Evolutionary conservation across 1,139 yeast genomes (phyloP), one percentile per base, ranked within the genome.

Genomic region (Kodamaea fungicola): DNA sequence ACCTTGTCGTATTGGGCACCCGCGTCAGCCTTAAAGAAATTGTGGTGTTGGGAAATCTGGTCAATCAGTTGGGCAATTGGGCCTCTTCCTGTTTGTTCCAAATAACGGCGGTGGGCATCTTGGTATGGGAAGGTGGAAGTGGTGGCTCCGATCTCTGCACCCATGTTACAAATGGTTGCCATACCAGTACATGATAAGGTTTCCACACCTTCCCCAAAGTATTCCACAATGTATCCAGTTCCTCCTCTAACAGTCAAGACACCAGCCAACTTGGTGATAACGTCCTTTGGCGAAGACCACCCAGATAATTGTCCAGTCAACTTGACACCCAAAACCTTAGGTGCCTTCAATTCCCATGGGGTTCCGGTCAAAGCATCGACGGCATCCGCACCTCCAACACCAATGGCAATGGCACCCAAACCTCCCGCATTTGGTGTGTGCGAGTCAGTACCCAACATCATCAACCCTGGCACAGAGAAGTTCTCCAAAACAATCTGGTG

Each of bases 101-200:
- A 75, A 64, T 90, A 92, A 45, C 89, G 74, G 51, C 73, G 75
- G 70, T 87, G 95, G 30, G 96, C 88, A 39, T 82, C 83, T 58
- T 87, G 92, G 77, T 81, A 89, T 40, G 98, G 98, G 87, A 92
- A 92, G 38, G 90, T 77, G 8, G 97, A 89, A 29, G 98, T 92
- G 25, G 98, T 92, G 27, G 97, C 97, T 59, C 98, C 98, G 44
- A 92, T 87, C 67, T 92, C 98, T 39, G 98, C 98, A 57, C 98
- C 98, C 98, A 92, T 92, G 65, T 92, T 92, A 75, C 97, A 90
- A 55, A 92, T 90, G 41, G 98, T 92, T 37, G 95, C 98, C 98
- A 92, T 92, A 68, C 98, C 98, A 12, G 98, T 92, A 67, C 96
- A 88, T 24, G 95, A 83, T 45, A 92, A 74, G 27, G 82, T 65